Evolutionary conservation across 768 basidiomycete species (phyloP), one percentile per base, ranked within the genome.

Genomic region (Chalciporus piperatus): DNA sequence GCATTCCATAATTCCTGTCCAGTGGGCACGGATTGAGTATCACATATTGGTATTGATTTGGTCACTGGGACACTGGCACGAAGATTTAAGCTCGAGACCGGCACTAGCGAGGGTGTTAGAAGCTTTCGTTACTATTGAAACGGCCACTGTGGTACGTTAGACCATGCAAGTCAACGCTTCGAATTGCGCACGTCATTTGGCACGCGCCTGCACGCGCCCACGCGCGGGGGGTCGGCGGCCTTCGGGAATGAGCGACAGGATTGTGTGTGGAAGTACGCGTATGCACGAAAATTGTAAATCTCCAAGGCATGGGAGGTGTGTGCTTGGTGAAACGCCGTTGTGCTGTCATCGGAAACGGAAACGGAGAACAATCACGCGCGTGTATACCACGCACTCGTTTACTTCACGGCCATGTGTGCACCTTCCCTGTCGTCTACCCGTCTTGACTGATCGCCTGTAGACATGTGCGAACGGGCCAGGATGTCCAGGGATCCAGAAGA

Each of bases 301-400:
- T 37, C 35, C 35, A 37, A 16, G 35, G 35, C 35, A 35, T 35
- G 33, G 33, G 33, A 35, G 9, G 16, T 47, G 38, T 28, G 7
- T 44, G 48, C 16, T 19, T 19, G 27, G 28, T 51, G 42, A 11
- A 23, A 54, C 48, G 52, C 52, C 52, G 52, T 50, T 39, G 50
- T 30, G n/a, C 38, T 47, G 46, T 38, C 44, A 46, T 40, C 38
- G 45, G 7, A 25, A 32, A 27, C 27, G 27, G 27, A 27, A 27
- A 39, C 38, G 27, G n/a, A 10, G 33, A 13, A 23, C 37, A 37
- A 37, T 37, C n/a, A n/a, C 16, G 35, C 35, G 35, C 16, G 35
- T 37, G 35, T 37, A 2, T 37, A 37, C 35, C 35, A 37, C n/a
- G 35, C 37, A 39, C 33, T n/a, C 25, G 38, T 28, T 45, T 33